Conservation (phyloP, 2,329 filamentous ascomycete genomes). For the Dactylellina drechsleri region DNA sequence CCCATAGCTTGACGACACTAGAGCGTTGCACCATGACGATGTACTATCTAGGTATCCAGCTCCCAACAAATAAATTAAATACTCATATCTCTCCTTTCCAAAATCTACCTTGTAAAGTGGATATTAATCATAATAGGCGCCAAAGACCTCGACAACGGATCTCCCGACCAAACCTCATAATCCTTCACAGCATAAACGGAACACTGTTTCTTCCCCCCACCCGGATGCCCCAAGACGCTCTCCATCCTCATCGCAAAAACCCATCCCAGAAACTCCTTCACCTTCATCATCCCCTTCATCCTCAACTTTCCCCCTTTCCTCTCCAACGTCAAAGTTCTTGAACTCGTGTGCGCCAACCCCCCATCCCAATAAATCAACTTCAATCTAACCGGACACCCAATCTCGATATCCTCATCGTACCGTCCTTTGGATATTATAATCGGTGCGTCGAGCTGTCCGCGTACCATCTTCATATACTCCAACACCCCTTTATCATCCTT, state of each 20-base stretch:
- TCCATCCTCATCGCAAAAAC: not conserved
- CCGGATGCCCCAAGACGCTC: not conserved
- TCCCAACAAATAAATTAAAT: too few species aligned
- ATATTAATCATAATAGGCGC: too few species aligned
- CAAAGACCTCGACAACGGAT: too few species aligned
- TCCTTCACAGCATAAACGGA: not conserved
- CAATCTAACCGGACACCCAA: not conserved
- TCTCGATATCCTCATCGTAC: not conserved
- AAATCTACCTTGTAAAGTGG: too few species aligned
- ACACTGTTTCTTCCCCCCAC: not conserved
- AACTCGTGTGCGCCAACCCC: not conserved
- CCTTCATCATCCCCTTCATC: not conserved
- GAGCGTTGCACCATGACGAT: too few species aligned
- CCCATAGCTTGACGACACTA: too few species aligned
- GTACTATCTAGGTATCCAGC: too few species aligned
- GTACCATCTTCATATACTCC: constrained; percentile 6
- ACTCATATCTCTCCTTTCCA: too few species aligned
- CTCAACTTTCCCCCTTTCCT: too few species aligned
- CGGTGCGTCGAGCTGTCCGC: constrained; percentile 17
- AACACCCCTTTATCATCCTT: constrained; percentile 16
- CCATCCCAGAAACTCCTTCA: constrained; percentile 4
- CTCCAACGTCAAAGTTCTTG: not conserved
- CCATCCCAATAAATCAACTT: too few species aligned
- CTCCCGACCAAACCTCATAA: too few species aligned
- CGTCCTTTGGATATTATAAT: constrained; percentile 15